phyloP scores from a whole-genome alignment of 345 rosid genomes.

The Iberis pinnata region DNA sequence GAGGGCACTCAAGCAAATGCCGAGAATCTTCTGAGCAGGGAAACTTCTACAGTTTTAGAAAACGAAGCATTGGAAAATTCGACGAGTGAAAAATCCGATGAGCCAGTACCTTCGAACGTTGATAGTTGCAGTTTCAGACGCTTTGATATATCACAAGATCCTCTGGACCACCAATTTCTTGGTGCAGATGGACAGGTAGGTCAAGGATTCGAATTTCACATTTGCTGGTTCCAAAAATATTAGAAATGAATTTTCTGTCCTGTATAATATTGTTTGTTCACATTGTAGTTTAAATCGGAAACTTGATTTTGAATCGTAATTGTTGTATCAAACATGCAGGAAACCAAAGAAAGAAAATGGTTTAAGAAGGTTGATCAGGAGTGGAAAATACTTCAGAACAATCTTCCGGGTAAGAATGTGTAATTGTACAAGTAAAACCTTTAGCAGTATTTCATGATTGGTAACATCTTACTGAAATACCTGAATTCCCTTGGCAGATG shows the following conservation, averaged over 20 bases:
- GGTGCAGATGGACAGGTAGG: slow-evolving; percentile 60
- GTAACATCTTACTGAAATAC: background rate
- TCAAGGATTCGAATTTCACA: slow-evolving; percentile 4
- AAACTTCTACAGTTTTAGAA: slow-evolving; percentile 30
- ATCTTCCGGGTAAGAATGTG: slow-evolving; percentile 70
- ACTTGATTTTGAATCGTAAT: slow-evolving; percentile 3
- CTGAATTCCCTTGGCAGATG: slow-evolving; percentile 47
- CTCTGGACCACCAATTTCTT: slow-evolving; percentile 77
- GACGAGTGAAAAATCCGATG: slow-evolving; percentile 36
- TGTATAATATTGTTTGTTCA: background rate
- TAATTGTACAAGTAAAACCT: background rate
- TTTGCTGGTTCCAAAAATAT: background rate
- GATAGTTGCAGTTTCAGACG: slow-evolving; percentile 47
- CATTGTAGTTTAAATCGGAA: slow-evolving; percentile 4
- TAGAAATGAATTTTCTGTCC: background rate
- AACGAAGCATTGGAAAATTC: slow-evolving; percentile 31
- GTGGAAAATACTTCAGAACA: slow-evolving; percentile 94
- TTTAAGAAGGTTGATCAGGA: slow-evolving; percentile 93
- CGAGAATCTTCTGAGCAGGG: slow-evolving; percentile 29
- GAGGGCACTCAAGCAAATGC: slow-evolving; percentile 31
- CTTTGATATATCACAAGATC: slow-evolving; percentile 73
- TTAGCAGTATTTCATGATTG: slow-evolving; percentile 5
- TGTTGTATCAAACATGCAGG: slow-evolving; percentile 41
- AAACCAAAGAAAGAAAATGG: slow-evolving; percentile 74
- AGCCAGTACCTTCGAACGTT: slow-evolving; percentile 31